Percentiles rank a stretch among this genome's conserved stretches.
phyloP scores from a whole-genome alignment of 495 filamentous ascomycete genomes.

The Penicillium atrosanguineum region DNA sequence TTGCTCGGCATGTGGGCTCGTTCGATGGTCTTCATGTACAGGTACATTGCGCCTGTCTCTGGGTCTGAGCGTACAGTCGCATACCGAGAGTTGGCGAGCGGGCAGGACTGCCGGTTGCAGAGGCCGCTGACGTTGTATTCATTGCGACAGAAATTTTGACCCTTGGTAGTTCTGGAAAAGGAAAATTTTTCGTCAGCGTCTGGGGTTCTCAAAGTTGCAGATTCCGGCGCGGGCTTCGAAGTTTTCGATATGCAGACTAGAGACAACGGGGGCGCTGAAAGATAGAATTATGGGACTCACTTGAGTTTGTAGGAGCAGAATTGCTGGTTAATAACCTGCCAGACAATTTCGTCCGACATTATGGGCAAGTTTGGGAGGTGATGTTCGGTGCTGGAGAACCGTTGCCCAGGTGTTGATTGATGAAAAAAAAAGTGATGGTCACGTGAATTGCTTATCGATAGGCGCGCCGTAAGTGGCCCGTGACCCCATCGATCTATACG shows the following conservation, averaged over 20 bases:
- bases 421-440: slow-evolving; percentile 37
- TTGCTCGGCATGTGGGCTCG: slow-evolving; percentile 87
- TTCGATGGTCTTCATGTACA: slow-evolving; percentile 97
- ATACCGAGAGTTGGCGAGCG: slow-evolving; percentile 93
- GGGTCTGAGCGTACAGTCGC: slow-evolving; percentile 86
- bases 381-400: slow-evolving; percentile 14
- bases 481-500: background rate
- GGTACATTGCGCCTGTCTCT: slow-evolving; percentile 79
- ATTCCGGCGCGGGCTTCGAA: background rate
- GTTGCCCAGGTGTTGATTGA: slow-evolving; percentile 22
- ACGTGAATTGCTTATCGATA: slow-evolving; percentile 43
- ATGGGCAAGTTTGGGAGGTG: slow-evolving; percentile 17
- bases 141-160: slow-evolving; percentile 91
- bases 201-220: background rate
- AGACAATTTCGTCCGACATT: slow-evolving; percentile 91
- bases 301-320: slow-evolving; percentile 98
- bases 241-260: background rate
- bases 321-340: slow-evolving; percentile 93
- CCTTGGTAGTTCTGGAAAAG: slow-evolving; percentile 71
- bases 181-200: slow-evolving; percentile 1
- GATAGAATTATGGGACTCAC: slow-evolving; percentile 44
- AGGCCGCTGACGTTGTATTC: slow-evolving; percentile 95
- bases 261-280: slow-evolving; percentile 3
- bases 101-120: slow-evolving; percentile 92
- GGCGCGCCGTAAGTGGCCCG: slow-evolving; percentile 12